Percentiles rank a stretch among this genome's conserved stretches.
These are phyloP conservation scores for Beauveria australis DNA, from an alignment of 2,329 filamentous ascomycete genomes.

Conservation along the genomic window DNA sequence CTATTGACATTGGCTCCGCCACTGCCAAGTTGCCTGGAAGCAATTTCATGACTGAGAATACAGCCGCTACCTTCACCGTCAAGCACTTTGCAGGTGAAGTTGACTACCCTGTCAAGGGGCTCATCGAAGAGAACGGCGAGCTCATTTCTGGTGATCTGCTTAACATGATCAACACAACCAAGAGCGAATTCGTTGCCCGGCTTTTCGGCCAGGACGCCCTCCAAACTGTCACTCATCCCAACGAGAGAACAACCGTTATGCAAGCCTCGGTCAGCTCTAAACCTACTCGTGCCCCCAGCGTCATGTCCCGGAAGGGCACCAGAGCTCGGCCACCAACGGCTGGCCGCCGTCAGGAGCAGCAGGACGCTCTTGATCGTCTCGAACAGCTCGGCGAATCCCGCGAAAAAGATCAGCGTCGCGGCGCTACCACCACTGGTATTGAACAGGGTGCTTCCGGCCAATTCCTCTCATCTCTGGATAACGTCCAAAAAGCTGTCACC, in stretches of 20 bases:
- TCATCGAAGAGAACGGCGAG: conserved; percentile 94
- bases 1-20: conserved; percentile 70
- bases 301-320: conserved; percentile 71
- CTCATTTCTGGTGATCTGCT: conserved; percentile 92
- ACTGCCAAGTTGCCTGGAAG: conserved; percentile 74
- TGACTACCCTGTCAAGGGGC: conserved; percentile 78
- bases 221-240: conserved; percentile 86
- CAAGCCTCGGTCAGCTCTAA: conserved; percentile 96
- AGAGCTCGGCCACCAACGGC: conserved; percentile 26
- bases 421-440: conserved; percentile 32
- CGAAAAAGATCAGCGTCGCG: conserved; percentile 30
- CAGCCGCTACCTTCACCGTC: conserved; percentile 74
- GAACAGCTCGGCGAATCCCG: conserved; percentile 42
- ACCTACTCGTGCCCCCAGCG: conserved; percentile 83
- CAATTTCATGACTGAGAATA: conserved; percentile 82
- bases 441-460: conserved; percentile 89
- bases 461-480: conserved; percentile 81
- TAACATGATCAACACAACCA: conserved; percentile 82
- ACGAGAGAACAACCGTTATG: conserved; percentile 83
- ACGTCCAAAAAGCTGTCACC: conserved; percentile 79
- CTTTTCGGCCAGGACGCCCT: conserved; percentile 95
- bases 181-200: conserved; percentile 79
- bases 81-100: conserved; percentile 96
- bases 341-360: conserved; percentile 28
- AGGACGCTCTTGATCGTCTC: conserved; percentile 37